These are phyloP conservation scores for Scutellaria baicalensis DNA, from an alignment of 257 asterid genomes.

Conservation along the genomic window DNA sequence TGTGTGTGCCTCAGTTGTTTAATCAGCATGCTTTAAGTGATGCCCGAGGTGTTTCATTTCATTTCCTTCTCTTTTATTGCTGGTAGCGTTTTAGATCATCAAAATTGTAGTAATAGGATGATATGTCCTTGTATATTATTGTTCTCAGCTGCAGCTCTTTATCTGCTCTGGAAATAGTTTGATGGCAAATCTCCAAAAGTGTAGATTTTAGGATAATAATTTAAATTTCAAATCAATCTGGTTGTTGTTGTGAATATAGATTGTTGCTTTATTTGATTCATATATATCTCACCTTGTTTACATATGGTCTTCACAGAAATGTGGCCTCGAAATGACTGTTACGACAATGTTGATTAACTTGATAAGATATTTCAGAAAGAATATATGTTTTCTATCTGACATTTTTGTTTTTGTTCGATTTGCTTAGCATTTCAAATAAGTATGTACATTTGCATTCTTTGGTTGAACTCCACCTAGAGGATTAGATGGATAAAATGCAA, in stretches of 20 bases:
- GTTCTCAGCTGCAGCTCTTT: constrained; percentile 12
- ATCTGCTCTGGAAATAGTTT: neutral
- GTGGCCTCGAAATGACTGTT: neutral
- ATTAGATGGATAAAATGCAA: neutral
- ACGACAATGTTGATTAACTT: neutral
- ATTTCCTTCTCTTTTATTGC: neutral
- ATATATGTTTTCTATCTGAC: neutral
- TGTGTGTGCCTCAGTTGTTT: neutral
- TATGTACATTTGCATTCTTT: no score
- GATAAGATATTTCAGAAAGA: neutral
- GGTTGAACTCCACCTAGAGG: neutral
- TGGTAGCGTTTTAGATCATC: constrained; percentile 18
- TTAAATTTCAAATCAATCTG: constrained; percentile 5
- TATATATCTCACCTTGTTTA: neutral
- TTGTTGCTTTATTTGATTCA: neutral
- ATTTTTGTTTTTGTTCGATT: neutral
- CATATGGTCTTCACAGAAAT: no score
- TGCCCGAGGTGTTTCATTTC: neutral
- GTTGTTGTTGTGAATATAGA: constrained; percentile 30
- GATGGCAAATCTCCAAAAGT: constrained; percentile 18
- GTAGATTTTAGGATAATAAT: constrained; percentile 20
- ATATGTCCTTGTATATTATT: constrained; percentile 28
- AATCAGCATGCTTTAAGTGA: neutral
- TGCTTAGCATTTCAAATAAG: neutral
- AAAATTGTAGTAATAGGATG: constrained; percentile 23